A percentile compares a stretch with the other conserved stretches of the same genome.
Conservation (phyloP, 202 grass and related monocot species). For the Panicum hallii region DNA sequence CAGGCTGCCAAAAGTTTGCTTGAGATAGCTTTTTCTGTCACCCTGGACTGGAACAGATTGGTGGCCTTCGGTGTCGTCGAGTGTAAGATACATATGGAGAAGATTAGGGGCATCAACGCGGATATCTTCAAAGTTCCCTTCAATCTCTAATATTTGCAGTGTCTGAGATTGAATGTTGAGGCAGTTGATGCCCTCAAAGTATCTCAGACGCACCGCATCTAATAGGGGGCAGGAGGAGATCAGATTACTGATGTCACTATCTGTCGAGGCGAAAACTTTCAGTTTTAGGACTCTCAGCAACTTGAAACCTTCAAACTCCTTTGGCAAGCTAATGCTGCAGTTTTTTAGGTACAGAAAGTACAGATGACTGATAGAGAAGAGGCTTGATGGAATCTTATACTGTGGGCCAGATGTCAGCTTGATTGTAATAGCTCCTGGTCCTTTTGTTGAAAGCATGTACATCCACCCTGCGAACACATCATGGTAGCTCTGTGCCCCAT, state of each 20-base stretch:
- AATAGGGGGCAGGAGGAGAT: neutral
- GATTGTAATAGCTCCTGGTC: constrained; percentile 19
- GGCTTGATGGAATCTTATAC: constrained; percentile 18
- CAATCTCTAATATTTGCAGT: neutral
- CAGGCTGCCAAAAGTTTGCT: constrained; percentile 30
- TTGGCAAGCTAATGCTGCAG: constrained; percentile 5
- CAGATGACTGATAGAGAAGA: neutral
- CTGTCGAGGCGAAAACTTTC: constrained; percentile 3
- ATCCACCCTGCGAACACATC: constrained; percentile 39
- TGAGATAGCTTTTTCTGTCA: constrained; percentile 1
- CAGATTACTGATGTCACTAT: constrained; percentile 1
- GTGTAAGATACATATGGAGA: neutral
- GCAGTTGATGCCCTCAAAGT: constrained; percentile 9
- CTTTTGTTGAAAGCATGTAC: constrained; percentile 43
- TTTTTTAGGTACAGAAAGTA: neutral
- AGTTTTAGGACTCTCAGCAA: neutral
- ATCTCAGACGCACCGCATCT: neutral
- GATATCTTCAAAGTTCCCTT: constrained; percentile 16
- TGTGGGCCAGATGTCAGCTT: neutral
- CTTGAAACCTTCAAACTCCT: constrained; percentile 14
- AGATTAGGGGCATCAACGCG: constrained; percentile 9
- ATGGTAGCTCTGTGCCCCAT: neutral
- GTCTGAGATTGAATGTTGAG: neutral
- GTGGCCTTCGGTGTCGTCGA: neutral
- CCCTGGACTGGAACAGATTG: neutral